A percentile compares a stretch with the other conserved stretches of the same genome.
phyloP scores from a whole-genome alignment of 2,329 filamentous ascomycete species.

The Clonostachys rosea region DNA sequence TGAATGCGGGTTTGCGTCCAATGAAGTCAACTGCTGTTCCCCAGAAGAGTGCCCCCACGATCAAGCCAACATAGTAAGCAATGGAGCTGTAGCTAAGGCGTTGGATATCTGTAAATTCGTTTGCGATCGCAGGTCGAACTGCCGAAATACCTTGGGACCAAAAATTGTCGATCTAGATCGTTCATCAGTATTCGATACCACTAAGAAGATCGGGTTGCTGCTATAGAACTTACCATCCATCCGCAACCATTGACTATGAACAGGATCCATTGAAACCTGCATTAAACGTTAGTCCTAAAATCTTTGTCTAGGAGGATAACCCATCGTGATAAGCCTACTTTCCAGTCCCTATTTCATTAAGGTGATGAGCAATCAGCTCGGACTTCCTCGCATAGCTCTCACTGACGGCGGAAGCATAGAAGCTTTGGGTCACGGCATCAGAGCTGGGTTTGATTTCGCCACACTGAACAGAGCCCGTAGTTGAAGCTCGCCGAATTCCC shows the following conservation, averaged over 20 bases:
- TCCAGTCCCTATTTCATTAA: slow-evolving; percentile 22
- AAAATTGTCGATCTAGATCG: slow-evolving; percentile 25
- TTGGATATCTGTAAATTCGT: slow-evolving; percentile 24
- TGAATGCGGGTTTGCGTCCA: slow-evolving; percentile 37
- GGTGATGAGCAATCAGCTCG: slow-evolving; percentile 18
- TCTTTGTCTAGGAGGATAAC: no score
- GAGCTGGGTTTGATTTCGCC: no score
- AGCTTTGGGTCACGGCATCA: slow-evolving; percentile 16
- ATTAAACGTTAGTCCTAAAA: no score
- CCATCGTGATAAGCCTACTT: slow-evolving; percentile 16
- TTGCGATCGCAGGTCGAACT: slow-evolving; percentile 20
- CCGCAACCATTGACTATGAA: slow-evolving; percentile 39
- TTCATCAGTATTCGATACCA: no score
- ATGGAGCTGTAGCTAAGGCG: slow-evolving; percentile 22
- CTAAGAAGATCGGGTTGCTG: no score
- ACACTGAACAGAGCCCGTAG: no score
- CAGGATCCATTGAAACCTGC: slow-evolving; percentile 34
- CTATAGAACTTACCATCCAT: slow-evolving; percentile 24
- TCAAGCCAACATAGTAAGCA: slow-evolving; percentile 33
- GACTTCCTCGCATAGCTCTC: slow-evolving; percentile 24
- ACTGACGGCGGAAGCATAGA: slow-evolving; percentile 25
- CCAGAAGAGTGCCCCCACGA: slow-evolving; percentile 40
- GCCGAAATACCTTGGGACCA: slow-evolving; percentile 28
- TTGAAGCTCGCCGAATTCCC: no score
- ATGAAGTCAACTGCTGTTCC: slow-evolving; percentile 32